These are phyloP conservation scores for Tolypocladium paradoxum DNA, from an alignment of 2,329 filamentous ascomycete genomes.

Conservation along the genomic window DNA sequence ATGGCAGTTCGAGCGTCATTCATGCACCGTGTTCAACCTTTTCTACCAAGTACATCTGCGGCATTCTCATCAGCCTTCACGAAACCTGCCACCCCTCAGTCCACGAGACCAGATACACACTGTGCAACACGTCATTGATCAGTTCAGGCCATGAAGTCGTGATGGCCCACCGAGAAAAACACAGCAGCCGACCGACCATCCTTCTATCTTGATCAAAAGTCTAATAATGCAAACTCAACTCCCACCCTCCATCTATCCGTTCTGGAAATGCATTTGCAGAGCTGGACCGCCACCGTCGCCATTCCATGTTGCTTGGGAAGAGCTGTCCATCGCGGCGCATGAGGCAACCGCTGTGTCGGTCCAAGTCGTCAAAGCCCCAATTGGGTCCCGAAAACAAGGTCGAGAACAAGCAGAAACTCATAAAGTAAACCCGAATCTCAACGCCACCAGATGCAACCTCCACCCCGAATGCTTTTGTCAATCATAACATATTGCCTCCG, in stretches of 20 bases:
- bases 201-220: conserved; percentile 28
- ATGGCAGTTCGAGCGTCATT: not conserved
- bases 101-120: conserved; percentile 7
- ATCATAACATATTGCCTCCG: conserved; percentile 21
- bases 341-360: not conserved
- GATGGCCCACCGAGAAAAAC: conserved; percentile 17
- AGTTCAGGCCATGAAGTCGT: conserved; percentile 24
- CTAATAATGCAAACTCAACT: conserved; percentile 28
- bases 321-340: conserved; percentile 1
- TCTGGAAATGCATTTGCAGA: conserved; percentile 23
- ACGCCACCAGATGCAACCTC: conserved; percentile 29
- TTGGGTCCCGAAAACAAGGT: conserved; percentile 1
- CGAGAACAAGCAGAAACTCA: conserved; percentile 10
- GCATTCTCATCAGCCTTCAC: conserved; percentile 4
- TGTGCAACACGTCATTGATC: conserved; percentile 21
- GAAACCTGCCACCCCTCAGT: conserved; percentile 1
- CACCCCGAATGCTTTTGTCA: conserved; percentile 16
- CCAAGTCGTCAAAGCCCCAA: conserved; percentile 1
- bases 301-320: not conserved
- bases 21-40: not conserved
- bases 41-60: conserved; percentile 5
- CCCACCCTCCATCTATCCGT: conserved; percentile 25
- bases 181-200: conserved; percentile 16
- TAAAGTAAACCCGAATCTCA: conserved; percentile 15
- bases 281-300: conserved; percentile 12